Evolutionary conservation across 331 rosid species (phyloP).

Genomic region (Phaseolus coccineus): DNA sequence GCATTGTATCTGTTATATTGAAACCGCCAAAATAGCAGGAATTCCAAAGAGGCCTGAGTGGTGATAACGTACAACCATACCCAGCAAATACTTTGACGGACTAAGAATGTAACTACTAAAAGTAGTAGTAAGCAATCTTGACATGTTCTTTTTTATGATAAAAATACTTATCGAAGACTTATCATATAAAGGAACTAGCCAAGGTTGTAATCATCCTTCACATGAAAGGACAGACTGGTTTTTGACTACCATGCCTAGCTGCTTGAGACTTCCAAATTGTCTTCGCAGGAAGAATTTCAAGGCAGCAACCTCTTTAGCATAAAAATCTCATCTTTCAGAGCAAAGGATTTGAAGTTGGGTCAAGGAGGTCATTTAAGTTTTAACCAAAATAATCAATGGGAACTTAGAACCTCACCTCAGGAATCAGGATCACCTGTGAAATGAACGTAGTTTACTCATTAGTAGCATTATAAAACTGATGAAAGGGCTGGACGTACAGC

Average conservation of each 20-base stretch:
- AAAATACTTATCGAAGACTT: slow-evolving; percentile 30
- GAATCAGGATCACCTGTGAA: slow-evolving; percentile 79
- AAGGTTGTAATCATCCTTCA: slow-evolving; percentile 33
- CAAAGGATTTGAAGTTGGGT: slow-evolving; percentile 43
- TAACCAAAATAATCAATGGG: slow-evolving; percentile 41
- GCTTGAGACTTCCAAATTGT: slow-evolving; percentile 47
- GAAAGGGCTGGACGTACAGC: slow-evolving; percentile 48
- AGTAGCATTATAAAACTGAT: slow-evolving; percentile 48
- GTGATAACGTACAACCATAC: slow-evolving; percentile 21
- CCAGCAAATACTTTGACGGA: slow-evolving; percentile 19
- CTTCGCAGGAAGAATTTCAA: slow-evolving; percentile 39
- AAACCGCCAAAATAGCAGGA: slow-evolving; percentile 27
- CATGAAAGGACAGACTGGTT: slow-evolving; percentile 28
- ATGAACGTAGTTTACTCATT: slow-evolving; percentile 57
- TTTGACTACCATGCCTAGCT: slow-evolving; percentile 49
- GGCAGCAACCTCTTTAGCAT: slow-evolving; percentile 44
- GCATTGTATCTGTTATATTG: slow-evolving; percentile 10
- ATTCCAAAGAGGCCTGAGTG: slow-evolving; percentile 8
- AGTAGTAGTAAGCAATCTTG: slow-evolving; percentile 3
- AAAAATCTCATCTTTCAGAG: slow-evolving; percentile 40
- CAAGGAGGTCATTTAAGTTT: slow-evolving; percentile 45
- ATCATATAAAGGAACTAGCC: slow-evolving; percentile 19
- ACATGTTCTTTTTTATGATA: not conserved
- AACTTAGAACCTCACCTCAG: slow-evolving; percentile 61
- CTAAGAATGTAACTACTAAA: slow-evolving; percentile 5